Evolutionary conservation across 148 eudicot species (phyloP), one percentile per base, ranked within the genome.

Genomic region (Diospyros lotus): DNA sequence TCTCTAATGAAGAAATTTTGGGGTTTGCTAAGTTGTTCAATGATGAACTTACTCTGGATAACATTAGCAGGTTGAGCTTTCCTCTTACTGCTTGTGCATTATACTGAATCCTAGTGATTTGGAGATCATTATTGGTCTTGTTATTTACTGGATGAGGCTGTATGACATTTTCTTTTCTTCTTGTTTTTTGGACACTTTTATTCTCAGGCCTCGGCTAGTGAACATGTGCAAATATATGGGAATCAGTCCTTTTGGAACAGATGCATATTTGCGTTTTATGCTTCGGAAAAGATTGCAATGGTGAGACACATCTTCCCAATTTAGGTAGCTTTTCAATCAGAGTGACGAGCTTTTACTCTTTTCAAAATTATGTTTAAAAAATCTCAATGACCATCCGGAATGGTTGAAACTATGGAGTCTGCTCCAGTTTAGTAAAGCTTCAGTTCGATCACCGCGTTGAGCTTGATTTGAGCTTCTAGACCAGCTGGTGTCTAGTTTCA

Each of bases 181-280:
- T 72, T 72, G 15, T 74, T 72, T 28, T 28, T 64, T 78, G 75
- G 64, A 61, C 44, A 53, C 15, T 59, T 66, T 76, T 38, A 39
- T 72, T 43, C 45, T 59, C 88, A 91, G 96, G 87, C 88, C 96
- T 67, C 88, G 96, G 39, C 83, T 91, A 65, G 89, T 89, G 80
- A 89, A 80, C 68, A 89, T 91, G 96, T 91, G 96, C 87, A 91
- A 91, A 80, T 91, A 91, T 75, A 89, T 91, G 96, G 91, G 91
- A 50, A 86, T 91, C 77, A 85, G 68, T 46, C 85, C 96, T 28
- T 89, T 66, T 73, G 93, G 93, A 67, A 91, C 92, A 46, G 93
- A 91, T 84, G 88, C 91, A 50, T 85, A 85, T 79, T 74, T 89
- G 72, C 89, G 92, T 43, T 88, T 79, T 76, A 85, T 89, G 91